Conservation (phyloP, 495 filamentous ascomycete species). For the Neurospora sp. region DNA sequence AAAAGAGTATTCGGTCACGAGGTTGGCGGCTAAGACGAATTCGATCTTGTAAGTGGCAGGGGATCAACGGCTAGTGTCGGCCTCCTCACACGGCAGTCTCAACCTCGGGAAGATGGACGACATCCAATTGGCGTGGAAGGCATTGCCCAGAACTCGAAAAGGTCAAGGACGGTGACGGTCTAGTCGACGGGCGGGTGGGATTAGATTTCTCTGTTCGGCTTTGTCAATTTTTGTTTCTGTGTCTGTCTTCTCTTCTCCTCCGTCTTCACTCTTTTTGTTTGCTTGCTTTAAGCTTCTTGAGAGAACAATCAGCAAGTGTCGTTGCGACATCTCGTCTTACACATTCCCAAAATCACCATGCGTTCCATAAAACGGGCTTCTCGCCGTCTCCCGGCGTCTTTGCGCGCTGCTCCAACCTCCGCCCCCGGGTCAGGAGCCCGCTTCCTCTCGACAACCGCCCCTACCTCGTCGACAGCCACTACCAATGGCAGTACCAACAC, state of each 20-base stretch:
- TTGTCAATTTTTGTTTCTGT: not conserved
- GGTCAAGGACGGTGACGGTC: not conserved
- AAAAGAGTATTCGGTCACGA: not conserved
- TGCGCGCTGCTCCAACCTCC: constrained; percentile 2
- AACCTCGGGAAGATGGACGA: not conserved
- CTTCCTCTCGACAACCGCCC: constrained; percentile 6
- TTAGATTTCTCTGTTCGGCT: not conserved
- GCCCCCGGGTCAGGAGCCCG: not conserved
- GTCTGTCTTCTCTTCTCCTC: not conserved
- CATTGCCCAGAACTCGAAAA: not conserved
- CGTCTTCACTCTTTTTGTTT: not conserved
- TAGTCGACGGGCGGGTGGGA: not conserved
- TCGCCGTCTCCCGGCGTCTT: constrained; percentile 15
- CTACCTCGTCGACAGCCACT: constrained; percentile 1
- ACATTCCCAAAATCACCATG: constrained; percentile 16
- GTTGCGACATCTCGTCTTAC: not conserved
- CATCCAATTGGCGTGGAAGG: not conserved
- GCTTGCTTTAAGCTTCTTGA: not conserved
- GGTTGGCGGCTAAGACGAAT: not conserved
- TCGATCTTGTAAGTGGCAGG: not conserved
- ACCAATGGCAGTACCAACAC: constrained; percentile 20
- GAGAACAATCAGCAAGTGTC: not conserved
- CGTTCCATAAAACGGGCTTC: constrained; percentile 25
- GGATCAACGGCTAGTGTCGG: constrained; percentile 15
- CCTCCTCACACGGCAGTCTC: constrained; percentile 2